These are phyloP conservation scores for Nidularia pulvinata DNA, from an alignment of 768 basidiomycete genomes.

Conservation along the genomic window DNA sequence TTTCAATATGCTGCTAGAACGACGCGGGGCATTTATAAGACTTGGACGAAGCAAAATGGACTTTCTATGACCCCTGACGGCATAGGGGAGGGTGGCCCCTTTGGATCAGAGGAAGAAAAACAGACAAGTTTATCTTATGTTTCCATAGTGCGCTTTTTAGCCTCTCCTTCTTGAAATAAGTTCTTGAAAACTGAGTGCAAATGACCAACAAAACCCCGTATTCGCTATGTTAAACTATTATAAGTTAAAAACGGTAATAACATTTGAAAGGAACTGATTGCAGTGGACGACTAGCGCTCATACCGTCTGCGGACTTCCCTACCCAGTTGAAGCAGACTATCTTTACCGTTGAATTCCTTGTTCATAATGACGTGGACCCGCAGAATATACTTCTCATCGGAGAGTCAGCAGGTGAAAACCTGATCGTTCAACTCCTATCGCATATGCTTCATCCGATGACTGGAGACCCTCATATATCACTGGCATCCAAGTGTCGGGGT, in stretches of 20 bases:
- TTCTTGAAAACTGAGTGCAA: constrained; percentile 12
- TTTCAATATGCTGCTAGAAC: constrained; percentile 5
- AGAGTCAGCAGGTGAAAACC: not conserved
- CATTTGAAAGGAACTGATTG: not conserved
- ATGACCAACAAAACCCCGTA: constrained; percentile 7
- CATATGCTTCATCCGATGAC: not conserved
- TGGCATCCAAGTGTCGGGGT: not conserved
- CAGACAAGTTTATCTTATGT: constrained; percentile 18
- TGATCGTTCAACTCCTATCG: not conserved
- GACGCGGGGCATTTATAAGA: constrained; percentile 11
- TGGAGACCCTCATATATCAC: not conserved
- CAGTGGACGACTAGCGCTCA: not conserved
- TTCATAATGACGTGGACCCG: not conserved
- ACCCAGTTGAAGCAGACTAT: not conserved
- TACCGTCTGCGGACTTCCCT: not conserved
- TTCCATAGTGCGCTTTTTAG: constrained; percentile 12
- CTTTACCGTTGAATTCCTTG: not conserved
- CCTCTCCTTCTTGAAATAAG: constrained; percentile 14
- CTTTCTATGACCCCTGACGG: constrained; percentile 15
- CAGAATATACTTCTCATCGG: not conserved
- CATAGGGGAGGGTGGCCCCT: constrained; percentile 16
- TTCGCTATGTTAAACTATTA: constrained; percentile 16
- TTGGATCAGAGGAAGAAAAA: constrained; percentile 20
- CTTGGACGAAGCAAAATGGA: constrained; percentile 8
- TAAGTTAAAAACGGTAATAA: constrained; percentile 1